These are phyloP conservation scores for Russula compacta DNA, from an alignment of 768 basidiomycete species.

Conservation along the genomic window DNA sequence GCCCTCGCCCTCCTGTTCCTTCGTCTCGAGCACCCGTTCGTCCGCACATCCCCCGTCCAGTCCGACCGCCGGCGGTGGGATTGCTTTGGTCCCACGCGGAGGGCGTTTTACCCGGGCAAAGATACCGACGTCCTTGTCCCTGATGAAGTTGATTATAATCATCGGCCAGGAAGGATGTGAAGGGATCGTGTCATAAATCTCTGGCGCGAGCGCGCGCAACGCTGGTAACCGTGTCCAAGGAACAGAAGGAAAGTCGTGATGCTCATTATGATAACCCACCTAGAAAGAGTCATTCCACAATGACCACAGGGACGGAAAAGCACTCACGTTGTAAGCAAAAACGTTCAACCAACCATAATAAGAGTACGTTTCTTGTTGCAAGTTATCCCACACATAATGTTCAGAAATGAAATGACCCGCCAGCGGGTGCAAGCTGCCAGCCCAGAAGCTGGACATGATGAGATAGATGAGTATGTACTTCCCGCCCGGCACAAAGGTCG, in stretches of 20 bases:
- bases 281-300: conserved; percentile 25
- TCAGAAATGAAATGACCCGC: conserved; percentile 98
- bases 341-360: conserved; percentile 91
- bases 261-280: conserved; percentile 99
- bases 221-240: conserved; percentile 90
- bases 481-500: conserved; percentile 35
- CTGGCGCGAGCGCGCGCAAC: conserved; percentile 74
- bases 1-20: neutral
- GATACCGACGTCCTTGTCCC: conserved; percentile 80
- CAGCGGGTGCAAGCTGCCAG: conserved; percentile 90
- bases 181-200: conserved; percentile 85
- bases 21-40: neutral
- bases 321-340: conserved; percentile 83
- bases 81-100: neutral
- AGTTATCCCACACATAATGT: conserved; percentile 89
- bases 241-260: conserved; percentile 96
- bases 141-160: conserved; percentile 90
- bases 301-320: neutral
- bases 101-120: conserved; percentile 77
- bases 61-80: conserved; percentile 1
- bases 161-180: conserved; percentile 91
- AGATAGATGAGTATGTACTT: conserved; percentile 63
- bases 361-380: conserved; percentile 92
- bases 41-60: conserved; percentile 19
- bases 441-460: conserved; percentile 87